Conservation (phyloP, 1,284 basidiomycete species). For the Sanghuangporus baumii region DNA sequence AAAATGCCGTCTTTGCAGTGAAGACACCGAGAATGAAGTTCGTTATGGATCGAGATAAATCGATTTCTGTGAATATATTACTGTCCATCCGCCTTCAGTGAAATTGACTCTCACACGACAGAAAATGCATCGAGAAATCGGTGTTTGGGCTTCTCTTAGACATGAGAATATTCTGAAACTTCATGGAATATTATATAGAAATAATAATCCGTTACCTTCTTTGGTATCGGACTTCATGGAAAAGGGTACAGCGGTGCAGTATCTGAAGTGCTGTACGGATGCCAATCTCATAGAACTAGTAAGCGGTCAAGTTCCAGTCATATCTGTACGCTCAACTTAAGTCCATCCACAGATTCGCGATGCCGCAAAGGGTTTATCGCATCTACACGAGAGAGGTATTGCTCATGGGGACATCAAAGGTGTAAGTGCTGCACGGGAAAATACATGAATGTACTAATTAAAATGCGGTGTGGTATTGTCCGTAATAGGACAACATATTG, state of each 20-base stretch:
- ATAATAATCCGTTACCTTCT: not conserved
- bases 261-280: not conserved
- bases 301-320: not conserved
- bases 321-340: not conserved
- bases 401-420: constrained; percentile 13
- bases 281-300: constrained; percentile 1
- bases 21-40: not conserved
- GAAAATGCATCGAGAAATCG: constrained; percentile 7
- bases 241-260: constrained; percentile 1
- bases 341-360: not conserved
- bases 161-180: constrained; percentile 12
- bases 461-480: not conserved
- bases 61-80: not conserved
- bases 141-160: not conserved
- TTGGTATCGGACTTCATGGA: constrained; percentile 9
- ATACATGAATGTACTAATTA: not conserved
- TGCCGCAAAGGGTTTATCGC: constrained; percentile 7
- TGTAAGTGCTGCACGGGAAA: not conserved
- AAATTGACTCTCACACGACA: not conserved
- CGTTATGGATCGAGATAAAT: not conserved
- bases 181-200: not conserved
- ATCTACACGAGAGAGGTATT: constrained; percentile 7
- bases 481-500: constrained; percentile 13
- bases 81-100: not conserved
- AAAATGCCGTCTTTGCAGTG: not conserved